Base-by-base conservation (phyloP, 164 flowering plant species). In the Stephania japonica region DNA sequence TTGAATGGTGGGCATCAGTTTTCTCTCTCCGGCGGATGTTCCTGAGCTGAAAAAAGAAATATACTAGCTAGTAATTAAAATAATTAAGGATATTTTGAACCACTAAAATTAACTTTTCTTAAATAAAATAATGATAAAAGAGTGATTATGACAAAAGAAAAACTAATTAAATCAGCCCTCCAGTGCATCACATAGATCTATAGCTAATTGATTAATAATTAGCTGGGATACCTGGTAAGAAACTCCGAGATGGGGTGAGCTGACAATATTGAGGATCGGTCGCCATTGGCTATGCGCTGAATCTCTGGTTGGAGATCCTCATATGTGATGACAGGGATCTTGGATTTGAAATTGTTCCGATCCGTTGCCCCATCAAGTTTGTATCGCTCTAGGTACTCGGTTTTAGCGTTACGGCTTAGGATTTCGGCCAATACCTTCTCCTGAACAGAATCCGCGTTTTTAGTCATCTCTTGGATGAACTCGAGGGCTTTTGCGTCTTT, bases 11-110 rank as follows among this genome's bases (percentile, higher is more conserved):
- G 97, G 97, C 94, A 88, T 91, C 67, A 91, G 80, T 68, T 91
- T 91, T 56, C 94, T 82, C 70, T 91, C 97, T 0, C 94, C 97
- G 5, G 94, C 97, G 0, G 97, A 91, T 1, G 97, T 91, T 47
- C 97, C 97, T 16, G 97, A 91, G 67, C 97, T 91, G 86, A 42
- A 18, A 3, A 5, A 8, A 26, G 16, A 38, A 16, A 26, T 9
- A 44, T 1, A 44, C 11, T n/a, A 4, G 49, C 49, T 13, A 13
- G 49, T 4, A 44, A 4, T 1, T 44, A 44, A 44, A 44, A 44
- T 4, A 7, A 9, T 44, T 13, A 7, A 44, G 3, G 11, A 7
- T 44, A 7, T 13, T 44, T 1, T 7, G 8, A 13, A 44, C 12
- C 5, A 44, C 49, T 13, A 7, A 9, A 44, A 44, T 44, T 44